Base-by-base conservation (phyloP, 768 basidiomycete species). In the Coprinopsis cinerea region DNA sequence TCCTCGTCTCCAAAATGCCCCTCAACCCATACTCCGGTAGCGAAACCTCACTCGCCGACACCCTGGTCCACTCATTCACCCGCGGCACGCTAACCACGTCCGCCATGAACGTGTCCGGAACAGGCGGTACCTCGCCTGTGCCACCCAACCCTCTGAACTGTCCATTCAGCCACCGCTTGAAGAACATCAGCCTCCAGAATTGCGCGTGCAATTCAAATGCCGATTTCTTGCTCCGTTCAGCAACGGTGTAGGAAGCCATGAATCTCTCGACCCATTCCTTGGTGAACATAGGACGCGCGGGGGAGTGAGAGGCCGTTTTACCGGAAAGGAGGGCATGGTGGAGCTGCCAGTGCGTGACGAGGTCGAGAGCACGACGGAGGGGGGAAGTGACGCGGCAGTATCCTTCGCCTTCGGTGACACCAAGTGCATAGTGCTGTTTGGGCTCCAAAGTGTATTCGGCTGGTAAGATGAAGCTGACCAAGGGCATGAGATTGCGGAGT, bases 321-420 rank as follows among this genome's bases (percentile, higher is more conserved):
- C 1, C 15, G 11, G 37, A 64, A 5, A 86, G 67, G 10, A 98
- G 65, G 4, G 77, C 78, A 44, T 83, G 71, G 60, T 96, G 94
- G 66, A 99, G 81, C 64, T 98, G 94, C 92, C 93, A 99, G 67
- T 98, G 96, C 9, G 71, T 68, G 11, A 93, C 63, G 49, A 96
- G 63, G 64, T 99, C 96, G 28, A 68, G 66, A 64, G 81, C 96
- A 37, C 96, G 81, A 35, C 96, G 78, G 37, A 99, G 68, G 0
- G 96, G 96, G 4, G 87, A 91, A 7, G 96, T 97, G 7, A 78
- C 81, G 18, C 88, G 79, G 15, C 76, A 67, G 62, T 99, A 99
- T 2, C 94, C 94, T 54, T 86, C 85, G 35, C 79, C 78, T 1
- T 78, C 76, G 2, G 72, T 70, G n/a, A 90, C 62, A 0, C 86